A percentile compares a stretch with the other conserved stretches of the same genome.
phyloP scores from a whole-genome alignment of 2,329 filamentous ascomycete genomes.

The Aspergillus chevalieri region DNA sequence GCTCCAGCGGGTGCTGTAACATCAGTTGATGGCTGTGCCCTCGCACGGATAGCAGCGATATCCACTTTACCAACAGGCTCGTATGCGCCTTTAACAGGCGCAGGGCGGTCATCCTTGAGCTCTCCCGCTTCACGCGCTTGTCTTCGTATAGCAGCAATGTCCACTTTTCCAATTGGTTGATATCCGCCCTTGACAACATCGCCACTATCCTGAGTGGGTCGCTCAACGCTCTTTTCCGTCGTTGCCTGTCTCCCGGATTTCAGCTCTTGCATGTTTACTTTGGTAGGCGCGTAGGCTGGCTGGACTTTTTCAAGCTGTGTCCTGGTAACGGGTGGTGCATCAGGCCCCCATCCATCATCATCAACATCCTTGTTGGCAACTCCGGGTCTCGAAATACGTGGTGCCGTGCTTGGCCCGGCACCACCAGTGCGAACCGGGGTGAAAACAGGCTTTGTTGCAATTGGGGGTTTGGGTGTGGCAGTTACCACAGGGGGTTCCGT shows the following conservation, averaged over 20 bases:
- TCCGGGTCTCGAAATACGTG: conserved; percentile 44
- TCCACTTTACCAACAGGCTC: conserved; percentile 95
- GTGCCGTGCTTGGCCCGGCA: conserved; percentile 60
- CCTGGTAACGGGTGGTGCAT: conserved; percentile 85
- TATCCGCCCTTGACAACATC: conserved; percentile 81
- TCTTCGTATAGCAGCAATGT: conserved; percentile 82
- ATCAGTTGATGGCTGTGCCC: conserved; percentile 60
- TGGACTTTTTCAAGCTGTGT: conserved; percentile 86
- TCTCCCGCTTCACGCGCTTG: conserved; percentile 57
- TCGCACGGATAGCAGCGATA: conserved; percentile 85
- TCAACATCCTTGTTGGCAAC: conserved; percentile 56
- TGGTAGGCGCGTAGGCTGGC: conserved; percentile 89
- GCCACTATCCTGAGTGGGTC: conserved; percentile 38
- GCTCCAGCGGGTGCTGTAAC: conserved; percentile 19
- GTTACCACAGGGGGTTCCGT: conserved; percentile 50
- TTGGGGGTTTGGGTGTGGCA: conserved; percentile 56
- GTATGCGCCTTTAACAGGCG: conserved; percentile 84
- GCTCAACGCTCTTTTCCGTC: conserved; percentile 47
- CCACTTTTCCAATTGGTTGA: conserved; percentile 93
- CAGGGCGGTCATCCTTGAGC: conserved; percentile 67
- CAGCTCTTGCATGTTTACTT: conserved; percentile 85
- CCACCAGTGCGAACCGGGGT: conserved; percentile 63
- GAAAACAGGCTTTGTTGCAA: conserved; percentile 86
- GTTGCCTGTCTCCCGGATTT: conserved; percentile 61
- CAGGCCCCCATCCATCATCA: conserved; percentile 86